Conservation (phyloP, 2,329 filamentous ascomycete species). For the Colletotrichum australisinense region DNA sequence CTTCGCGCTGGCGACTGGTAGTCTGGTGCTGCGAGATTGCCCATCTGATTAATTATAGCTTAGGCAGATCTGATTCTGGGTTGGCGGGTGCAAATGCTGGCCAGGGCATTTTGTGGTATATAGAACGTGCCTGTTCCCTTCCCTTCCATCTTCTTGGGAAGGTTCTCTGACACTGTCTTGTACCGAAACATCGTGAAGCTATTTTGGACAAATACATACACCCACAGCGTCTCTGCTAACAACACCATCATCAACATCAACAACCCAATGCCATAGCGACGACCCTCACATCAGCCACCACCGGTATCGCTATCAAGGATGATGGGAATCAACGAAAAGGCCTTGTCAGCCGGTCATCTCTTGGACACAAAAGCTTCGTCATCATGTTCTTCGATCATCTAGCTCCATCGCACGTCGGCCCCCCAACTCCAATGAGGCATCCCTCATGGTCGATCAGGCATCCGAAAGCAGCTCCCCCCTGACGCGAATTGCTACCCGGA, state of each 20-base stretch:
- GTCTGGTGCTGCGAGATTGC: conserved; percentile 3
- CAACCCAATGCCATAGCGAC: background rate
- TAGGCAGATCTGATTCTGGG: conserved; percentile 14
- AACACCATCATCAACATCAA: background rate
- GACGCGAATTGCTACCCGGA: background rate
- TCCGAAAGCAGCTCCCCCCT: background rate
- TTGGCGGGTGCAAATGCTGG: background rate
- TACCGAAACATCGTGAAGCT: background rate
- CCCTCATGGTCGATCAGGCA: background rate
- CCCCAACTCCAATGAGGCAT: background rate
- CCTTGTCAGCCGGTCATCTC: background rate
- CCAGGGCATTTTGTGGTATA: background rate
- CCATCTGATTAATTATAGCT: conserved; percentile 30
- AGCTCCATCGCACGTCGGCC: background rate
- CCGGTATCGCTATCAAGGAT: too few relatives aligned
- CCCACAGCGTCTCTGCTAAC: background rate
- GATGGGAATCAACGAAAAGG: background rate
- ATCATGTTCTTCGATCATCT: background rate
- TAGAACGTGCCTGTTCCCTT: background rate
- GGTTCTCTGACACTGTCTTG: background rate
- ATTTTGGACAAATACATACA: background rate
- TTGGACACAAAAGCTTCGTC: background rate
- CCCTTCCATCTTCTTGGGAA: background rate
- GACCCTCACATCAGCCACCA: too few relatives aligned
- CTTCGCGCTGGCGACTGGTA: background rate